Conservation (phyloP, 257 asterid species). For the Gentiana dahurica region DNA sequence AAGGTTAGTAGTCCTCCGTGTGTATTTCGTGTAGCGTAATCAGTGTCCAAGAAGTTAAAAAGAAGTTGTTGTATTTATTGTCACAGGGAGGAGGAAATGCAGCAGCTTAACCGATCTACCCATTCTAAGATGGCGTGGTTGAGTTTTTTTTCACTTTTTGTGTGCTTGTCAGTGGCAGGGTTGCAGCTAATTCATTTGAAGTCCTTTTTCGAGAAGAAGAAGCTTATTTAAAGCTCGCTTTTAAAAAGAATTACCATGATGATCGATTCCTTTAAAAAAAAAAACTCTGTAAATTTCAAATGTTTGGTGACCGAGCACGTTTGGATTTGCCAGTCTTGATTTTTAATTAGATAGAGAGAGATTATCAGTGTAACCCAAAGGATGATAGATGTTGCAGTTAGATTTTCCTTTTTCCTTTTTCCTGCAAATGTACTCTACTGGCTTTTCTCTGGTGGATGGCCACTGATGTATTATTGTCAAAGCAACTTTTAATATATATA, state of each 20-base stretch:
- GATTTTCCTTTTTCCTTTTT: no score
- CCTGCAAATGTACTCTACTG: no score
- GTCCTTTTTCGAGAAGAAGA: constrained; percentile 76
- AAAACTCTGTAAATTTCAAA: no score
- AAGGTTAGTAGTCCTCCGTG: constrained; percentile 27
- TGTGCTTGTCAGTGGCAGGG: constrained; percentile 58
- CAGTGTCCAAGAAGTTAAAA: background rate
- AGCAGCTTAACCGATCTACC: constrained; percentile 55
- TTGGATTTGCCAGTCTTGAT: no score
- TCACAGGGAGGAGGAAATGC: constrained; percentile 81
- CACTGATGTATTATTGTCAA: no score
- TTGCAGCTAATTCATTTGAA: constrained; percentile 81
- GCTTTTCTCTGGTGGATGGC: no score
- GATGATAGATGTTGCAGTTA: no score
- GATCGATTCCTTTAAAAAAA: no score
- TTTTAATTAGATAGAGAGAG: no score
- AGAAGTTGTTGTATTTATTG: background rate
- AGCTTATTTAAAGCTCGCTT: constrained; percentile 42
- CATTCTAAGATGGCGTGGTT: constrained; percentile 68
- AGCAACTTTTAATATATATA: no score
- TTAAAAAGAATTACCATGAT: background rate
- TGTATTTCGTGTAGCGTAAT: background rate
- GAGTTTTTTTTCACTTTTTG: constrained; percentile 42
- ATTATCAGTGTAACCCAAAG: no score
- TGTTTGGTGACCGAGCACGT: no score